Conservation (phyloP, 2,329 filamentous ascomycete species). For the Fusarium sp. region DNA sequence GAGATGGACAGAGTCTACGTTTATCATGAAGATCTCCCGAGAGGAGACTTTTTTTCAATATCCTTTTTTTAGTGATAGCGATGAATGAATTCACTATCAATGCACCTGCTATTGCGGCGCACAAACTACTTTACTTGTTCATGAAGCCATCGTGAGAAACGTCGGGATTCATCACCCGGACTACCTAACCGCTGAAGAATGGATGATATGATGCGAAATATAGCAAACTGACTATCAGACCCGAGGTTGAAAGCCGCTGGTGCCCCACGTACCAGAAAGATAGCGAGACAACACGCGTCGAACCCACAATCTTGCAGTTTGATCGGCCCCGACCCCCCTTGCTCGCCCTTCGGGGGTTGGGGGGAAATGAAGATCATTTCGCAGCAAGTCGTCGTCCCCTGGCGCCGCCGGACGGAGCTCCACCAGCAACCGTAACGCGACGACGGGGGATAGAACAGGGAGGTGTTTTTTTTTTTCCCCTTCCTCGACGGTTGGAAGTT, state of each 20-base stretch:
- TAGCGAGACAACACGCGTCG: slow-evolving; percentile 35
- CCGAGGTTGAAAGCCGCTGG: slow-evolving; percentile 14
- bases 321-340: slow-evolving; percentile 24
- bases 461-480: not conserved
- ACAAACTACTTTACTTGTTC: not conserved
- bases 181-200: slow-evolving; percentile 12
- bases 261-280: slow-evolving; percentile 25
- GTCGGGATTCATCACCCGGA: slow-evolving; percentile 6
- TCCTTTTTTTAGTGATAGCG: slow-evolving; percentile 20
- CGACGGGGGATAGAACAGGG: not conserved
- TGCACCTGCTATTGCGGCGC: slow-evolving; percentile 24
- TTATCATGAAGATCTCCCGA: slow-evolving; percentile 25
- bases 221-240: not conserved
- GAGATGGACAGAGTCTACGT: slow-evolving; percentile 8
- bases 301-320: slow-evolving; percentile 30
- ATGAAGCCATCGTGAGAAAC: slow-evolving; percentile 4
- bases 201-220: slow-evolving; percentile 26
- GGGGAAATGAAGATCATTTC: slow-evolving; percentile 45
- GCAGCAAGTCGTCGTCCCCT: not conserved
- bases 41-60: slow-evolving; percentile 2
- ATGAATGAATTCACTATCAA: slow-evolving; percentile 21
- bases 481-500: slow-evolving; percentile 2
- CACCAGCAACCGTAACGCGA: not conserved
- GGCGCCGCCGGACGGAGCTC: not conserved
- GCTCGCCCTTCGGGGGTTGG: slow-evolving; percentile 10